Evolutionary conservation across 345 rosid species (phyloP), one percentile per base, ranked within the genome.

Genomic region (Eutrema yunnanense): DNA sequence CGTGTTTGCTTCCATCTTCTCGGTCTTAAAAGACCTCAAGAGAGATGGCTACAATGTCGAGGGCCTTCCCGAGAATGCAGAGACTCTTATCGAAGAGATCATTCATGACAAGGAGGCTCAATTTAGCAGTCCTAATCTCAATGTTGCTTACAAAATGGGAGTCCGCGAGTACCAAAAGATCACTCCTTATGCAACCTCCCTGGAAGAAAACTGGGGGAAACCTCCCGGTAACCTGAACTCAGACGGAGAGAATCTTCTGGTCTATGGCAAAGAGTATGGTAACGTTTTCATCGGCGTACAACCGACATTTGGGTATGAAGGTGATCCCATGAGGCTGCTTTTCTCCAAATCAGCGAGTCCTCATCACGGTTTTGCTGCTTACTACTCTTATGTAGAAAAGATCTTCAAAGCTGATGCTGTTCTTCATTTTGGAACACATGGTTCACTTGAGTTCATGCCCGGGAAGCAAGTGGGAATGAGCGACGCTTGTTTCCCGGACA

Each of bases 391-490:
- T 13, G 96, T 92, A 11, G 99, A 95, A 82, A 95, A 92, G 79
- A 86, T 95, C 65, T 95, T 95, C 85, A 78, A 90, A 79, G 99
- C 97, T 8, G 97, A 95, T 80, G 92, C 96, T 5, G 96, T 95
- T 63, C 99, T 95, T 53, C 99, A 95, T 43, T 95, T 95, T 37
- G 99, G 99, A n/a, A 95, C 99, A 4, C 99, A 95, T 48, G 99
- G 99, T 8, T 95, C 97, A 0, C 96, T 95, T 0, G 97, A 95
- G 84, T 95, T 95, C 78, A 95, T 95, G 99, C 99, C 99, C 0
- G 99, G 99, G 65, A 95, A 95, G 81, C 99, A 95, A 86, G 99
- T 95, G 76, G 99, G 99, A 58, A 95, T 95, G 99, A 95, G 99
- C 19, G 99, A 95, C 52, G 96, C 69, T 52, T 95, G 99, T 67